Conservation (phyloP, 495 filamentous ascomycete genomes). For the Aspergillus heteromorphus region DNA sequence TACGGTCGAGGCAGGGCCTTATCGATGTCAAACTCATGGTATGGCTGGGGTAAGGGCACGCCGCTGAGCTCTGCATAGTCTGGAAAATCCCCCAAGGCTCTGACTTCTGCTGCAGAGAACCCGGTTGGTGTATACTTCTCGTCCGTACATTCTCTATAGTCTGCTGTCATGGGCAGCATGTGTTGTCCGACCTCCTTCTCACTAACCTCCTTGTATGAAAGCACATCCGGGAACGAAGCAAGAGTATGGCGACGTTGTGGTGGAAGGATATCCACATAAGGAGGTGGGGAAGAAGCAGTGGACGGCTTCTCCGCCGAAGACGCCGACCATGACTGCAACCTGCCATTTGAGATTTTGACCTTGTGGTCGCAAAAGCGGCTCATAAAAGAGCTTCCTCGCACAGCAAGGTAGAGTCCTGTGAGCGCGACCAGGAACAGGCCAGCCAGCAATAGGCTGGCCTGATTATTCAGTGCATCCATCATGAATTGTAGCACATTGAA, state of each 20-base stretch:
- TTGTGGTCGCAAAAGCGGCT: constrained; percentile 25
- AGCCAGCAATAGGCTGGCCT: constrained; percentile 20
- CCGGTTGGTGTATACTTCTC: constrained; percentile 51
- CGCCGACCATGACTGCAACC: constrained; percentile 52
- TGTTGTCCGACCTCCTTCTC: constrained; percentile 29
- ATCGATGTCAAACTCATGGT: constrained; percentile 58
- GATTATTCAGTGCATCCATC: constrained; percentile 8
- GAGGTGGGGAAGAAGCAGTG: constrained; percentile 22
- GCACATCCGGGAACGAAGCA: constrained; percentile 19
- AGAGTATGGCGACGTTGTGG: constrained; percentile 51
- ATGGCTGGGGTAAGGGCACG: constrained; percentile 67
- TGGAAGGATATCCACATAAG: constrained; percentile 48
- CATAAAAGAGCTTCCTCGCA: constrained; percentile 11
- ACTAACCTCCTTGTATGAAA: constrained; percentile 21
- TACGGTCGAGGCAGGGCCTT: constrained; percentile 65
- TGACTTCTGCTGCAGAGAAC: constrained; percentile 65
- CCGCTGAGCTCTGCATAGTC: constrained; percentile 76
- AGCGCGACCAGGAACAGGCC: constrained; percentile 22
- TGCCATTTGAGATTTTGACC: constrained; percentile 34
- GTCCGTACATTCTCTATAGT: constrained; percentile 35
- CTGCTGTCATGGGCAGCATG: constrained; percentile 38
- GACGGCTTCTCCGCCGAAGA: constrained; percentile 45
- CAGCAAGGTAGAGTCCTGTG: constrained; percentile 20
- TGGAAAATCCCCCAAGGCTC: constrained; percentile 72
- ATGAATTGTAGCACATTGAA: neutral